Base-by-base conservation (phyloP, 768 basidiomycete species). In the Suillus paluster region DNA sequence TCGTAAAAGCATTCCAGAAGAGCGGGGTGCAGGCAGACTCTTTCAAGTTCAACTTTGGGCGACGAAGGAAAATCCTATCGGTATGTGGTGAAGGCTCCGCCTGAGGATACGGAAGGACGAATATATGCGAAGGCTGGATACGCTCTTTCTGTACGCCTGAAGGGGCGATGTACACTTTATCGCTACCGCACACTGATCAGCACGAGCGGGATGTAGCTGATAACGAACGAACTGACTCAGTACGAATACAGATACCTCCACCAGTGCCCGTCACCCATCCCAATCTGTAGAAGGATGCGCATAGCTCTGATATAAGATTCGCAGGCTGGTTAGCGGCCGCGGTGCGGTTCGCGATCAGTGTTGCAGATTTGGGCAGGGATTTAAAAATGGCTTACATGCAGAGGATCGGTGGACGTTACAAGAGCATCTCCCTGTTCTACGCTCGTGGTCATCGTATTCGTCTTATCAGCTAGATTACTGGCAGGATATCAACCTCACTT, bases 191-290 rank as follows among this genome's bases (percentile, higher is more conserved):
- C 25, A 14, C 17, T 45, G 49, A 10, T 58, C 34, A 55, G 52
- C 21, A 49, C 45, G n/a, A 39, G 41, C 38, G 19, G 6, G 30
- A 30, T 23, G 30, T 19, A 17, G 11, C 33, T 2, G 12, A 1
- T n/a, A 41, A 44, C 27, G 19, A 45, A 71, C 86, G 15, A 63
- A 90, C n/a, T n/a, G n/a, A n/a, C 91, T 83, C 87, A 46, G 80
- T 73, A 21, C 90, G 84, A 63, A 94, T 93, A 63, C 85, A 87
- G 63, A 92, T 92, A 1, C 91, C 91, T 27, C 87, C 87, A 7
- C 93, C 94, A 2, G 94, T 95, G 17, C 94, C 94, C 3, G 94
- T 95, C 1, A 95, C 94, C 94, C 94, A 95, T 15, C 94, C 94
- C 23, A 95, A 83, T 76, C 64, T 83, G 83, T 95, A 95, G 75